Evolutionary conservation across 768 basidiomycete genomes (phyloP).

Genomic region (Trametes villosa): DNA sequence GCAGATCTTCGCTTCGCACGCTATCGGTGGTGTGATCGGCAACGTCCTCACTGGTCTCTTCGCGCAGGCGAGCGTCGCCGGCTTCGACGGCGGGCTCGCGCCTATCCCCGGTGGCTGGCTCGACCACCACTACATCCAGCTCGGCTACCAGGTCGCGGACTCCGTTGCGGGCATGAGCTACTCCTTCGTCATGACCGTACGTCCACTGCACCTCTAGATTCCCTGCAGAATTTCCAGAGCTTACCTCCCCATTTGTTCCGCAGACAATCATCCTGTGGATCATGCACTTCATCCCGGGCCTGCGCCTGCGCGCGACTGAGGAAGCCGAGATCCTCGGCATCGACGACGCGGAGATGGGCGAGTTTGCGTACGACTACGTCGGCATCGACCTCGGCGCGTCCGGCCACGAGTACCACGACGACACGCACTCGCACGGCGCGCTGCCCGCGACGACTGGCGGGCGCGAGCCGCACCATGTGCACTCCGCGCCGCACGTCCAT

Average conservation of each 20-base stretch:
- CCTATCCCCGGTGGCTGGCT: conserved; percentile 84
- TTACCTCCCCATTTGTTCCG: neutral
- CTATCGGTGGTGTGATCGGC: conserved; percentile 77
- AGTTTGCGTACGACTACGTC: conserved; percentile 59
- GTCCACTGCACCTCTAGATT: too few species aligned
- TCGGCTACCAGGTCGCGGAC: conserved; percentile 85
- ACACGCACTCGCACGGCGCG: conserved; percentile 38
- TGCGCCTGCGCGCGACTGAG: conserved; percentile 68
- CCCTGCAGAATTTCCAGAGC: too few species aligned
- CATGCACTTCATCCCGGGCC: conserved; percentile 86
- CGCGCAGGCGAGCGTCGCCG: conserved; percentile 79
- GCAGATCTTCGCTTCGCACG: conserved; percentile 89
- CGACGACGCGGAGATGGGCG: conserved; percentile 72
- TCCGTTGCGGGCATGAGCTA: conserved; percentile 67
- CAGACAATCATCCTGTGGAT: conserved; percentile 83
- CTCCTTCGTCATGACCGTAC: conserved; percentile 76
- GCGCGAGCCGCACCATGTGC: conserved; percentile 41
- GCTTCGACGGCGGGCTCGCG: conserved; percentile 72
- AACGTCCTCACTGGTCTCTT: conserved; percentile 86
- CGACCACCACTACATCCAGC: conserved; percentile 78
- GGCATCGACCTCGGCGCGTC: conserved; percentile 38
- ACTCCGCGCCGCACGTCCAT: neutral
- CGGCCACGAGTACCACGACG: conserved; percentile 32
- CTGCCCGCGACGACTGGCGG: conserved; percentile 34
- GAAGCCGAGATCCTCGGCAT: conserved; percentile 81